These are phyloP conservation scores for Apiosordaria backusii DNA, from an alignment of 495 filamentous ascomycete species.

Conservation along the genomic window DNA sequence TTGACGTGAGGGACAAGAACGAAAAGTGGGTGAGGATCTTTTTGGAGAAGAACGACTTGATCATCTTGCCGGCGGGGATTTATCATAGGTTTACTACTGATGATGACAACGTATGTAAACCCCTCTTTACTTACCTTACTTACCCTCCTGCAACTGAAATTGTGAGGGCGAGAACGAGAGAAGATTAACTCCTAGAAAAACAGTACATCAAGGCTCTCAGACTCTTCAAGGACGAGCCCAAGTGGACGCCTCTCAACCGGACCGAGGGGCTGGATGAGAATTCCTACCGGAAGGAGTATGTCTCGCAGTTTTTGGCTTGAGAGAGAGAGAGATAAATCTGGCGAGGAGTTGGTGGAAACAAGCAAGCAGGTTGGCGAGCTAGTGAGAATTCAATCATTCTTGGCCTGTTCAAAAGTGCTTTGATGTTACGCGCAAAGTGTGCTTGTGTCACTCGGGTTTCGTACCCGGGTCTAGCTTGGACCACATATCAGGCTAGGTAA, in stretches of 20 bases:
- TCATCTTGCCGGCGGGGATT: slow-evolving; percentile 93
- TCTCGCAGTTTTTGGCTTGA: slow-evolving; percentile 39
- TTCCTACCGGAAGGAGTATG: slow-evolving; percentile 70
- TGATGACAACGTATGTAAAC: slow-evolving; percentile 70
- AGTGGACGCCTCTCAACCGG: slow-evolving; percentile 94
- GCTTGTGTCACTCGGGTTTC: background rate
- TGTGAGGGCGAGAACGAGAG: background rate
- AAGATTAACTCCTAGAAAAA: background rate
- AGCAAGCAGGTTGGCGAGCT: background rate
- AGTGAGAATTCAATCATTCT: background rate
- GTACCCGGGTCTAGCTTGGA: background rate
- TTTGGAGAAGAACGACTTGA: slow-evolving; percentile 67
- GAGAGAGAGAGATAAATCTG: too few relatives aligned
- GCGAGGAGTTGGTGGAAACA: background rate
- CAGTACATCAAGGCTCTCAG: slow-evolving; percentile 96
- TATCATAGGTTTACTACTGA: slow-evolving; percentile 98
- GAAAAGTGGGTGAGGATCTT: slow-evolving; percentile 83
- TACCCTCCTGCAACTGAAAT: background rate
- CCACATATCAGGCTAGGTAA: too few relatives aligned
- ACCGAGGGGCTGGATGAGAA: slow-evolving; percentile 74
- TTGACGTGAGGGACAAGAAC: slow-evolving; percentile 74
- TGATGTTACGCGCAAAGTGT: background rate
- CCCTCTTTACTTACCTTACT: background rate
- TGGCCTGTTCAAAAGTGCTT: background rate
- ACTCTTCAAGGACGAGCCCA: slow-evolving; percentile 97